Conservation (phyloP, 345 rosid genomes). For the Citrus cavaleriei region DNA sequence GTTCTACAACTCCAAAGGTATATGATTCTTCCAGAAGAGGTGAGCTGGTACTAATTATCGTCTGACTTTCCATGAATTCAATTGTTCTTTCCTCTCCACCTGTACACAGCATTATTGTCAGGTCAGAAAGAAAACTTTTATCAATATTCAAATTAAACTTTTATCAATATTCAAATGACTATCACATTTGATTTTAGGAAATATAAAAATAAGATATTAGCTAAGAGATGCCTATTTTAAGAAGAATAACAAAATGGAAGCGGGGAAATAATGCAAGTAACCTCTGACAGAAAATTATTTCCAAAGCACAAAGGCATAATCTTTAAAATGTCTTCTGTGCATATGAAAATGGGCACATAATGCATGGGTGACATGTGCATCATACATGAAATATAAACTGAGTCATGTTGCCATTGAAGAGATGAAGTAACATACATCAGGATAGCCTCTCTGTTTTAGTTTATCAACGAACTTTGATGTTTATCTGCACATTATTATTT, state of each 20-base stretch:
- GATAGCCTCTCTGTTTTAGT: not conserved
- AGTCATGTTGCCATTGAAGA: not conserved
- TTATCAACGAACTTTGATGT: not conserved
- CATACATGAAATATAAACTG: not conserved
- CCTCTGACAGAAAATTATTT: not conserved
- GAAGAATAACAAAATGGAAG: not conserved
- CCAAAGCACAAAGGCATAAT: not conserved
- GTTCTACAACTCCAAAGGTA: constrained; percentile 89
- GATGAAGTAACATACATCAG: not conserved
- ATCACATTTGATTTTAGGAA: constrained; percentile 7
- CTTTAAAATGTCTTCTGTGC: not conserved
- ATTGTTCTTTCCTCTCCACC: constrained; percentile 95
- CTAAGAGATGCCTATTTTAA: not conserved
- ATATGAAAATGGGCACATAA: not conserved
- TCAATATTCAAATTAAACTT: not conserved
- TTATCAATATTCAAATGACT: not conserved
- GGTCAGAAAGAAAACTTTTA: not conserved
- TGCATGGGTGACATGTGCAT: not conserved
- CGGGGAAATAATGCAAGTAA: not conserved
- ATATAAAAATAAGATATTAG: not conserved
- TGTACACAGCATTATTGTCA: constrained; percentile 25
- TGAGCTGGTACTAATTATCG: constrained; percentile 54
- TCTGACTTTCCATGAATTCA: constrained; percentile 87
- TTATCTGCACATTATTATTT: not conserved
- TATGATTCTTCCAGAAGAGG: constrained; percentile 88